phyloP scores from a whole-genome alignment of 2,329 filamentous ascomycete genomes.

The Talaromyces sp. region DNA sequence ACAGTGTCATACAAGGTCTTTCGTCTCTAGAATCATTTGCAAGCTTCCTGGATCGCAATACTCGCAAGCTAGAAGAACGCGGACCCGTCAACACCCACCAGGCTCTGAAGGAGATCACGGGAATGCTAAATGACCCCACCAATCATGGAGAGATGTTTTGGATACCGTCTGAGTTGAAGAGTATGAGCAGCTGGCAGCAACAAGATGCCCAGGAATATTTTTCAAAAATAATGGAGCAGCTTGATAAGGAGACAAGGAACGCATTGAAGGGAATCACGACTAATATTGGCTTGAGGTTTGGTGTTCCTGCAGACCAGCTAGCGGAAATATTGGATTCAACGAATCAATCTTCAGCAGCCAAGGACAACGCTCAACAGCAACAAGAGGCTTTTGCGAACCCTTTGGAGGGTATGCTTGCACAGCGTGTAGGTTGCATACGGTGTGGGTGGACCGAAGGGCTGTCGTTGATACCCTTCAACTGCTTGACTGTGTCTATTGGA shows the following conservation, averaged over 20 bases:
- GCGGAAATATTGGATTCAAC: conserved; percentile 17
- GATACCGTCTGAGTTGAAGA: conserved; percentile 77
- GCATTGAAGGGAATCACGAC: conserved; percentile 42
- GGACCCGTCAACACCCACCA: conserved; percentile 43
- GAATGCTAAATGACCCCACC: conserved; percentile 62
- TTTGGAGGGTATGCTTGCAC: conserved; percentile 79
- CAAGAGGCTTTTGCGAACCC: conserved; percentile 59
- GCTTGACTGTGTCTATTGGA: conserved; percentile 78
- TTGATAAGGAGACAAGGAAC: conserved; percentile 70
- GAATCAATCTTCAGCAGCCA: conserved; percentile 8
- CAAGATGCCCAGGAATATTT: conserved; percentile 98
- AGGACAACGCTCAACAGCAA: conserved; percentile 13
- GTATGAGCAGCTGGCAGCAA: conserved; percentile 91
- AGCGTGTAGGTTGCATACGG: conserved; percentile 78
- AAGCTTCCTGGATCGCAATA: conserved; percentile 55
- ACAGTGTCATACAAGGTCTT: conserved; percentile 84
- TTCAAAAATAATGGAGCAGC: conserved; percentile 78
- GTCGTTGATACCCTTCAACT: conserved; percentile 90
- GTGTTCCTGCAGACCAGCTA: conserved; percentile 29
- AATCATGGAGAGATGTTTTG: conserved; percentile 75
- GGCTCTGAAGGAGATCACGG: conserved; percentile 62
- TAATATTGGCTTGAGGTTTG: conserved; percentile 38
- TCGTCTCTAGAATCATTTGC: conserved; percentile 69
- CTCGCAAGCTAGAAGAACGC: conserved; percentile 32
- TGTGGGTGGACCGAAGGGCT: conserved; percentile 87